phyloP scores from a whole-genome alignment of 768 basidiomycete species.

The Coprinellus micaceus region DNA sequence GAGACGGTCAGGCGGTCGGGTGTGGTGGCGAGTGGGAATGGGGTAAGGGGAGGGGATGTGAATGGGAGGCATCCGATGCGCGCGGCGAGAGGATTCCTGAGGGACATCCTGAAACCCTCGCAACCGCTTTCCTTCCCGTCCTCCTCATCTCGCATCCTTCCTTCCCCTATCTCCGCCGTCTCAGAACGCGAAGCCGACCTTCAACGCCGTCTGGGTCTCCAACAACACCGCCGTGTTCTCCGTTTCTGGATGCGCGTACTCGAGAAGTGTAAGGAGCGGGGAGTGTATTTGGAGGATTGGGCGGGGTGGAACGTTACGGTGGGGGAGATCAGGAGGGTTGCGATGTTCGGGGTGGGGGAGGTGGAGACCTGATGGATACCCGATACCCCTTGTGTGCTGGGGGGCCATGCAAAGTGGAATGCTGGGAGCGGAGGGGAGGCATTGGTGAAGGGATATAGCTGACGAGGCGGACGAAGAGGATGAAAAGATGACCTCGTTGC shows the following conservation, averaged over 20 bases:
- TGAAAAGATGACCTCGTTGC: no score
- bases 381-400: no score
- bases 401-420: no score
- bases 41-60: background rate
- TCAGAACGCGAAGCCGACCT: slow-evolving; percentile 22
- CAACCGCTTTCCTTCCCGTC: background rate
- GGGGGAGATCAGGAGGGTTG: slow-evolving; percentile 26
- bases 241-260: slow-evolving; percentile 49
- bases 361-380: no score
- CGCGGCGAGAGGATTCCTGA: no score
- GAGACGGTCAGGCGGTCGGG: background rate
- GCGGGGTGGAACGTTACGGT: slow-evolving; percentile 55
- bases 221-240: slow-evolving; percentile 20
- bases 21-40: background rate
- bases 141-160: background rate
- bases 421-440: no score
- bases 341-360: background rate
- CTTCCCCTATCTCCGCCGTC: slow-evolving; percentile 18
- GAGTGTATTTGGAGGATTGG: slow-evolving; percentile 66
- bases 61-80: background rate
- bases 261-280: slow-evolving; percentile 45
- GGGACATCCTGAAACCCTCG: no score
- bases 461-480: no score
- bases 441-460: no score
- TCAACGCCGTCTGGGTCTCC: slow-evolving; percentile 18